Conservation (phyloP, 129 eudicot genomes). For the Tagetes patula region DNA sequence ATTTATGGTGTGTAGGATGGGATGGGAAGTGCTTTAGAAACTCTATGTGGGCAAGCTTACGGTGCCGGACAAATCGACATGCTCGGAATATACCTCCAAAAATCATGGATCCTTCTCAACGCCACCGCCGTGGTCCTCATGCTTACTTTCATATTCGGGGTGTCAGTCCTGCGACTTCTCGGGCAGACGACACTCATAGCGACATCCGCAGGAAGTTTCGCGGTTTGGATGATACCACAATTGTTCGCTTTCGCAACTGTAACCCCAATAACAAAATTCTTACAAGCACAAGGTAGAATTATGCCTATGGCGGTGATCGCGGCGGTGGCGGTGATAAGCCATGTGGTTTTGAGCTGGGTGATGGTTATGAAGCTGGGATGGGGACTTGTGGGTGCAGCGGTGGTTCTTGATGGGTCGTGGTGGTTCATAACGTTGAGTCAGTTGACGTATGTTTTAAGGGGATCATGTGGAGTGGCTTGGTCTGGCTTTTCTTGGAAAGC, state of each 20-base stretch:
- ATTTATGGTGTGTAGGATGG: slow-evolving; percentile 29
- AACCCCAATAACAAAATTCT: slow-evolving; percentile 50
- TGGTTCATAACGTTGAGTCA: slow-evolving; percentile 68
- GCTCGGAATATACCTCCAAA: slow-evolving; percentile 76
- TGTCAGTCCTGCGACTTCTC: slow-evolving; percentile 35
- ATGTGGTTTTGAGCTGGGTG: slow-evolving; percentile 58
- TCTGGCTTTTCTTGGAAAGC: slow-evolving; percentile 62
- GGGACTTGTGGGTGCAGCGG: slow-evolving; percentile 63
- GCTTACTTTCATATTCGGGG: slow-evolving; percentile 44
- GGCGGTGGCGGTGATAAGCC: slow-evolving; percentile 35
- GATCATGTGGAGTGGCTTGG: slow-evolving; percentile 66
- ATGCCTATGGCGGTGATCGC: slow-evolving; percentile 63
- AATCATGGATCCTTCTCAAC: slow-evolving; percentile 63
- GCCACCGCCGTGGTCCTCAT: slow-evolving; percentile 31
- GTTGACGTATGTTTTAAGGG: slow-evolving; percentile 45
- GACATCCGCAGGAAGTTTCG: slow-evolving; percentile 42
- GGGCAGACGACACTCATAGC: slow-evolving; percentile 57
- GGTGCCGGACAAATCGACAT: slow-evolving; percentile 60
- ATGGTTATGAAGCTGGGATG: slow-evolving; percentile 49
- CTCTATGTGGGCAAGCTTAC: slow-evolving; percentile 78
- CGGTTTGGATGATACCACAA: slow-evolving; percentile 66
- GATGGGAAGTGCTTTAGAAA: slow-evolving; percentile 68
- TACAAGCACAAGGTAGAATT: slow-evolving; percentile 77
- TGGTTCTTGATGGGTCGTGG: slow-evolving; percentile 58
- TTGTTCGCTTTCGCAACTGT: slow-evolving; percentile 57